Evolutionary conservation across 108 stramenopile genomes (phyloP), one percentile per base, ranked within the genome.

Genomic region (Asterionellopsis glacialis): DNA sequence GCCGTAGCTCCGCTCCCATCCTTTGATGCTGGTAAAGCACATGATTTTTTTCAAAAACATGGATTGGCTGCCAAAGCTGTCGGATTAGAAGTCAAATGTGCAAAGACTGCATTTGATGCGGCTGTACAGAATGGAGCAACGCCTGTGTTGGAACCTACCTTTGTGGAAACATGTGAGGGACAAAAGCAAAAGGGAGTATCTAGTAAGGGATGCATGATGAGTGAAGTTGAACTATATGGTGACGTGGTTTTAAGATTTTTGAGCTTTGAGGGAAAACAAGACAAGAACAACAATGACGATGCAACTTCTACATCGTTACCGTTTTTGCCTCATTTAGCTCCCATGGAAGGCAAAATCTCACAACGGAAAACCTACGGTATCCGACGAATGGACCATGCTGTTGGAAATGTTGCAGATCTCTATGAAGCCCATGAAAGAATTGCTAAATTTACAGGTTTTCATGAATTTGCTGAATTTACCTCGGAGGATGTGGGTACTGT

Each of bases 381-480:
- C 0, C 38, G 68, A 11, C 69, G 72, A 13, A 63, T 89, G 26
- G 88, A 89, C 50, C 88, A 89, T 61, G 76, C 83, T 4, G 88
- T 89, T 10, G 83, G 82, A 22, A 89, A 89, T 55, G 88, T 89
- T 10, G 80, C 76, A 23, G 63, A 84, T 38, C 57, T 85, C 12
- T 56, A 72, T 0, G 70, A 69, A 43, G 65, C 70, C 1, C 58
- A 70, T 15, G 51, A 67, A 12, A 79, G 84, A 51, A 68, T 95
- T 28, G 58, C 65, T 11, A 45, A 40, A 22, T 79, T 85, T 50
- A 86, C 87, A 0, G 82, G 80, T 21, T 91, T 90, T 62, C 88
- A 91, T 67, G 77, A 77, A 12, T 95, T 95, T 72, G 87, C 91
- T 10, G 91, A 93, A 71, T 95, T 95, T 58, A 74, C 80, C 1